Evolutionary conservation across 305 asterid species (phyloP), one percentile per base, ranked within the genome.

Genomic region (Fraxinus angustifolia): DNA sequence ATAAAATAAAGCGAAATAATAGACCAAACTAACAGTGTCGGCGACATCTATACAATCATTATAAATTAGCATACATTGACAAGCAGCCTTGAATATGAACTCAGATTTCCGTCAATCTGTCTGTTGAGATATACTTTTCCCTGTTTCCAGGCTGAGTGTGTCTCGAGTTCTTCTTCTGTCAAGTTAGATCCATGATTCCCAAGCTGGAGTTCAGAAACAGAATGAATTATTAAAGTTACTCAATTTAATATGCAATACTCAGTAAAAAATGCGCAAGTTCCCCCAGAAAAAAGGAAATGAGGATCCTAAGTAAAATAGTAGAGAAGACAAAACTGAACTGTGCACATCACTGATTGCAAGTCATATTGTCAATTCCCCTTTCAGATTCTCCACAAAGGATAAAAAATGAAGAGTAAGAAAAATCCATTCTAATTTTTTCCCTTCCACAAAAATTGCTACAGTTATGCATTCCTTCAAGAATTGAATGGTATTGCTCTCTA

Each of bases 161-260:
- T 88, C 83, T 89, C 94, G 1, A 90, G 96, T 87, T 92, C 93
- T 84, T 92, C 96, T 84, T 92, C 96, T 10, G 96, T 92, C 84
- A 92, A 84, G 82, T 90, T 88, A 35, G 94, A 92, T 84, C 92
- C 96, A 79, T 86, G 91, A 82, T 83, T 92, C 77, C 94, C 96
- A 80, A 92, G 94, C 96, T 92, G 91, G 78, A 84, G 42, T 81
- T 71, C 75, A 80, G 75, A 58, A 77, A 71, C 45, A 2, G 74
- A 60, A 82, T 28, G 71, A 7, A 40, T 58, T 42, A n/a, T 50
- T 14, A 78, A 76, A 82, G 80, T 40, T 78, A 73, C 60, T 71
- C 36, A 60, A 73, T 45, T 30, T 75, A 50, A 53, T 36, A 75
- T 31, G 70, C n/a, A 26, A 5, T 28, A 68, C 8, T 31, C 75